Conservation (phyloP, 257 asterid species). For the Catharanthus roseus region DNA sequence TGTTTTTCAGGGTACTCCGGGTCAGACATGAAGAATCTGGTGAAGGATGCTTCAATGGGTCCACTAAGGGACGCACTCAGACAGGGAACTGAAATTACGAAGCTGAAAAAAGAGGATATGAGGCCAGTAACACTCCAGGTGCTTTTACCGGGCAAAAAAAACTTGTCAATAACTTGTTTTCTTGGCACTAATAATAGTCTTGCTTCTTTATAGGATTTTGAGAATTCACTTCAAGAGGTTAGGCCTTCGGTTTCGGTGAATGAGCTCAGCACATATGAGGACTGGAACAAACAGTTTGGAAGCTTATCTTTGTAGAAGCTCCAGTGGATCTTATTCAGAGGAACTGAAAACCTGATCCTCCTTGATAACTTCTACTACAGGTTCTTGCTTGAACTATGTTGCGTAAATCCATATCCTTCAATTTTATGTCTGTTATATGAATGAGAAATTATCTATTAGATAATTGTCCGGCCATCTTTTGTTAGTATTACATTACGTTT, state of each 20-base stretch:
- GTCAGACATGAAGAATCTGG: slow-evolving; percentile 96
- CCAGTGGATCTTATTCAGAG: not conserved
- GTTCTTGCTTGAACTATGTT: not conserved
- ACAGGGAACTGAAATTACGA: slow-evolving; percentile 74
- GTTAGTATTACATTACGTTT: too few species aligned
- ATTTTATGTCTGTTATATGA: too few species aligned
- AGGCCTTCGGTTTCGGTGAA: slow-evolving; percentile 86
- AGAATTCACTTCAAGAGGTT: slow-evolving; percentile 83
- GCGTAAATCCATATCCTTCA: not conserved
- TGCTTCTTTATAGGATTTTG: slow-evolving; percentile 58
- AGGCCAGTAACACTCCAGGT: slow-evolving; percentile 79
- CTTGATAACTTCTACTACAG: not conserved
- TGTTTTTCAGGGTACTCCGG: slow-evolving; percentile 86
- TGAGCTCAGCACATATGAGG: slow-evolving; percentile 78
- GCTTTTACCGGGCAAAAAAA: not conserved
- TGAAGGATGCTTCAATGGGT: slow-evolving; percentile 99
- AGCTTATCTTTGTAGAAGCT: slow-evolving; percentile 64
- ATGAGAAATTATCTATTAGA: too few species aligned
- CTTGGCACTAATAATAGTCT: not conserved
- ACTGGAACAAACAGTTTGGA: slow-evolving; percentile 91
- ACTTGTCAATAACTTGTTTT: slow-evolving; percentile 4
- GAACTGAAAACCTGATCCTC: not conserved
- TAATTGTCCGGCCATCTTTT: too few species aligned
- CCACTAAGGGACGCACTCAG: slow-evolving; percentile 86
- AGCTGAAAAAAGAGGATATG: slow-evolving; percentile 89